Base-by-base conservation (phyloP, 2,329 filamentous ascomycete genomes). In the Stagonosporopsis chrysanthemi region DNA sequence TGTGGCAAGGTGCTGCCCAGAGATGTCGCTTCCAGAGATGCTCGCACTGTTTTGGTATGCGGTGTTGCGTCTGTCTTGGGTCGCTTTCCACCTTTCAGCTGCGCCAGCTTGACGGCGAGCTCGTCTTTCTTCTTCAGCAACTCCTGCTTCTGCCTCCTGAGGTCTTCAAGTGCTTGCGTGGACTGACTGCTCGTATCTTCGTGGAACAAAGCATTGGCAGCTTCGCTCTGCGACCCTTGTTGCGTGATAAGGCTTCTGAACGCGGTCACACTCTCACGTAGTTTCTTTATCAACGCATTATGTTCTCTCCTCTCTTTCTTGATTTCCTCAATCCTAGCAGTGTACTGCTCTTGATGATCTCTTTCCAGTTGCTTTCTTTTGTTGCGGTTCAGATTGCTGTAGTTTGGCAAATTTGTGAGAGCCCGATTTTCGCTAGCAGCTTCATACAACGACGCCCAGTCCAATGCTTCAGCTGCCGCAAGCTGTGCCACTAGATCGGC, bases 91-190 rank as follows among this genome's bases (percentile, higher is more conserved):
- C 38, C 50, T 17, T 15, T 35, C 8, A 54, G 41, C 15, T 28
- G 29, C 2, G 46, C 46, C 19, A 54, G 19, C n/a, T 26, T 41
- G 11, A 50, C 44, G 1, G 36, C 48, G 9, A 57, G 48, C 4
- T n/a, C 11, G n/a, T 48, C 38, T 8, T 35, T 54, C n/a, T 28
- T 42, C 15, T 19, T 24, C 23, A 53, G 6, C n/a, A 58, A 17
- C 4, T 46, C 41, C 7, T 50, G 50, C 33, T 52, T 60, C 28
- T 38, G 40, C 8, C 15, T 17, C 17, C 36, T 22, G 3, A 60
- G 28, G 14, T 49, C 22, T 15, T 45, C 38, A 2, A 60, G 28
- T 15, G 22, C 39, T 11, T 48, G 23, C 15, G 47, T 11, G 17
- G 6, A 9, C 28, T 31, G 28, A 12, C 28, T 31, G 28, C 28